Evolutionary conservation across 805 yeast species (phyloP), one percentile per base, ranked within the genome.

Genomic region (Kazachstania taianensis): DNA sequence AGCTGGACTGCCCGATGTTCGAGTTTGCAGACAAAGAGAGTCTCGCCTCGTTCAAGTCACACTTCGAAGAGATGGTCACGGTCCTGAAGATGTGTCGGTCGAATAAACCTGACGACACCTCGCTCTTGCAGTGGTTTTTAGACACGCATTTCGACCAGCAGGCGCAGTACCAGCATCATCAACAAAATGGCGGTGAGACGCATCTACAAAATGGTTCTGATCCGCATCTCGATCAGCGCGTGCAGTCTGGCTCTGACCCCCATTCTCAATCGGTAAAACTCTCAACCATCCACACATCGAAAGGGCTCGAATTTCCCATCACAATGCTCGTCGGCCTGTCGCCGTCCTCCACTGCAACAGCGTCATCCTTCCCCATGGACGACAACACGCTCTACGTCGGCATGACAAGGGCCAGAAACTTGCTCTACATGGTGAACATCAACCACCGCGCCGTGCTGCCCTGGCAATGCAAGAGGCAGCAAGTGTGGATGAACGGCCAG

Each of bases 251-350:
- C 8, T 27, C 30, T 27, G n/a, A n/a, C n/a, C n/a, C n/a, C n/a
- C n/a, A n/a, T n/a, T n/a, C n/a, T n/a, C n/a, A n/a, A n/a, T 22
- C 64, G 13, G 59, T 80, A 5, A 74, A 73, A 34, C 44, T 80
- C 1, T 74, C 85, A 0, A 81, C 89, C 0, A 70, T 81, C 2
- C 89, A 81, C 53, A 66, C 82, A 0, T 75, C 87, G 1, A 81
- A 81, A 45, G 89, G 92, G 0, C 53, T 79, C 4, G 86, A 81
- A 42, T 79, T 74, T 45, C 85, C 86, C 0, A 63, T 78, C 9
- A 84, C 78, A 1, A 79, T 80, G 52, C 45, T 78, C 3, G 43
- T 65, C 31, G 52, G 51, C 5, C n/a, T n/a, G n/a, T n/a, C 35
- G 23, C 5, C 28, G 23, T 25, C 31, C 24, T 19, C 9, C 22